phyloP scores from a whole-genome alignment of 768 basidiomycete genomes.

The Kwoniella pini region DNA sequence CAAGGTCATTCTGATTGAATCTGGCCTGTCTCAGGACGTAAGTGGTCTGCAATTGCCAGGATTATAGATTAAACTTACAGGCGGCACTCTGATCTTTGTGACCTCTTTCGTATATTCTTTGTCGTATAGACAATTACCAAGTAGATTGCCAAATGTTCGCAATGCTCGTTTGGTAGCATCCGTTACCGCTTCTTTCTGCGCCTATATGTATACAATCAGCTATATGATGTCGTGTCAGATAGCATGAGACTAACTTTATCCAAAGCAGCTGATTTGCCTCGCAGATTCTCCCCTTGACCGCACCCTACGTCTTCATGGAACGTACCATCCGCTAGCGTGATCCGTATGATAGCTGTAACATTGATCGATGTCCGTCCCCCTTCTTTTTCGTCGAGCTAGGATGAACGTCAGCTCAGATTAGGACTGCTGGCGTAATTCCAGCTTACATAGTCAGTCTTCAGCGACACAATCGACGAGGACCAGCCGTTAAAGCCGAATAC shows the following conservation, averaged over 20 bases:
- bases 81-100: conserved; percentile 78
- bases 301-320: conserved; percentile 94
- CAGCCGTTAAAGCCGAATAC: conserved; percentile 98
- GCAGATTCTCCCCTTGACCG: conserved; percentile 80
- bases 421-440: neutral
- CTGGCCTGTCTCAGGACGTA: conserved; percentile 42
- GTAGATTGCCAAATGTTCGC: conserved; percentile 86
- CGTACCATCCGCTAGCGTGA: conserved; percentile 82
- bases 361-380: conserved; percentile 65
- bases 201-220: conserved; percentile 60
- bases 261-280: conserved; percentile 77
- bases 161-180: conserved; percentile 90
- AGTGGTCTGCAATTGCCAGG: too few species aligned
- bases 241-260: conserved; percentile 71
- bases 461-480: conserved; percentile 74
- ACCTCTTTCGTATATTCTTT: conserved; percentile 83
- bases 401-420: conserved; percentile 34
- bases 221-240: conserved; percentile 8
- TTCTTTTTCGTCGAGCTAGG: conserved; percentile 64
- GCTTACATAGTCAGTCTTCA: conserved; percentile 60
- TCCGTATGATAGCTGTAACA: conserved; percentile 79
- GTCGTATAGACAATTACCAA: conserved; percentile 98
- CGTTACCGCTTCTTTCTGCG: conserved; percentile 97
- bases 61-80: too few species aligned
- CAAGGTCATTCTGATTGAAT: conserved; percentile 44